phyloP scores from a whole-genome alignment of 306 rosid species.

The Carpinus viminea region DNA sequence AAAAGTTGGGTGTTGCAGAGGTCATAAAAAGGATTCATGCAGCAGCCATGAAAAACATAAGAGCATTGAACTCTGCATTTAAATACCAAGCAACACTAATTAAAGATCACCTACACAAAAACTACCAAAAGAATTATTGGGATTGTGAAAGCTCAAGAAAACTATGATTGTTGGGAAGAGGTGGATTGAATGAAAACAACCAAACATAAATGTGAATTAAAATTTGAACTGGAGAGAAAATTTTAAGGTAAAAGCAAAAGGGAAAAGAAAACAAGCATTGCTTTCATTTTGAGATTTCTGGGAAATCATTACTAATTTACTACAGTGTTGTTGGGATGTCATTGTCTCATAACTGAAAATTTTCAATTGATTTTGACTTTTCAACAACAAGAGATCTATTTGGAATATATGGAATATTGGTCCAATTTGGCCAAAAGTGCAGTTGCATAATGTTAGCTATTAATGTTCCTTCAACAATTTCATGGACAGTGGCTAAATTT shows the following conservation, averaged over 20 bases:
- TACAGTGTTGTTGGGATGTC: conserved; percentile 49
- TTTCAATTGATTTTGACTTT: not conserved
- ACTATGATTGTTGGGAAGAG: not conserved
- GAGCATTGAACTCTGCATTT: too few relatives aligned
- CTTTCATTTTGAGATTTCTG: conserved; percentile 65
- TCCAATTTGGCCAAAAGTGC: not conserved
- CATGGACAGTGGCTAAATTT: not conserved
- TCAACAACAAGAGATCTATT: conserved; percentile 3
- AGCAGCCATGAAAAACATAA: too few relatives aligned
- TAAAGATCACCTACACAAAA: too few relatives aligned
- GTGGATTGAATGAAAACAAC: not conserved
- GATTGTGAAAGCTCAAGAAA: not conserved
- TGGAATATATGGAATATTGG: not conserved
- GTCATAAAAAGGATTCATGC: too few relatives aligned
- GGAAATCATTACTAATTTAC: conserved; percentile 11
- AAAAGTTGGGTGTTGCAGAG: too few relatives aligned
- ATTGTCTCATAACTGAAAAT: conserved; percentile 40
- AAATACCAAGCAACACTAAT: too few relatives aligned
- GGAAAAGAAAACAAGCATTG: conserved; percentile 48
- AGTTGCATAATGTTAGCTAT: not conserved
- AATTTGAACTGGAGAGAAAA: not conserved
- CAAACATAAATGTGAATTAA: not conserved
- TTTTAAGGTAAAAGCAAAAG: not conserved
- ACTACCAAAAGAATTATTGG: too few relatives aligned
- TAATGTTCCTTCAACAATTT: not conserved